Percentiles rank a stretch among this genome's conserved stretches.
phyloP scores from a whole-genome alignment of 225 moss, liverwort and hornwort genomes.

The Marchantia paleacea region DNA sequence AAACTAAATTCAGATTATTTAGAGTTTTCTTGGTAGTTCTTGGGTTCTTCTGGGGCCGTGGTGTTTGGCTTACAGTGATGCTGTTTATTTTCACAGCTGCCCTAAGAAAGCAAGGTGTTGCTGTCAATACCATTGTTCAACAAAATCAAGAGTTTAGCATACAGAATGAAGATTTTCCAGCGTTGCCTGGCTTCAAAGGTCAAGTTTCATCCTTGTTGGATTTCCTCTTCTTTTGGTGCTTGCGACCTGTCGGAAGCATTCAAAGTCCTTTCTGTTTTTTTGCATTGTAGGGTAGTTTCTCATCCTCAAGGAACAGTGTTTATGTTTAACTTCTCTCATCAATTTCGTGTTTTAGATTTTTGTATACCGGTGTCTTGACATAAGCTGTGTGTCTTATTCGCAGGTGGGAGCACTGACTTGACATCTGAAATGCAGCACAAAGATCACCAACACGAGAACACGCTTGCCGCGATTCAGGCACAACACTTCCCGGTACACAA shows the following conservation, averaged over 20 bases:
- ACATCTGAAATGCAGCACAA: constrained; percentile 82
- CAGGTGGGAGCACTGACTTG: constrained; percentile 81
- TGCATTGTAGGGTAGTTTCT: constrained; percentile 22
- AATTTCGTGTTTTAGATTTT: neutral
- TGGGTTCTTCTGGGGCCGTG: constrained; percentile 37
- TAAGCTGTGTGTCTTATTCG: constrained; percentile 21
- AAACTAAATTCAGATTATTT: constrained; percentile 16
- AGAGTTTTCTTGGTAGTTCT: constrained; percentile 33
- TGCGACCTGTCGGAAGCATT: constrained; percentile 37
- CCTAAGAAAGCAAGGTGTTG: constrained; percentile 98
- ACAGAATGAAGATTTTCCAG: constrained; percentile 99
- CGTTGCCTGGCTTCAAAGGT: constrained; percentile 97
- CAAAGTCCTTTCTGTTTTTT: constrained; percentile 27
- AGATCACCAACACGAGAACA: constrained; percentile 86
- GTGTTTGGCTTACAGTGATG: constrained; percentile 42
- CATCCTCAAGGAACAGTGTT: constrained; percentile 12
- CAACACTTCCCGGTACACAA: constrained; percentile 85
- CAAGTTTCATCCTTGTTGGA: constrained; percentile 52
- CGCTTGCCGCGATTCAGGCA: constrained; percentile 70
- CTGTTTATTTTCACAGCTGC: constrained; percentile 62
- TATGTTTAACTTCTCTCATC: neutral
- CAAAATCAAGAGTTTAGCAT: constrained; percentile 99
- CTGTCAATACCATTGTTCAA: constrained; percentile 92
- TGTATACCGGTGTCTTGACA: constrained; percentile 19
- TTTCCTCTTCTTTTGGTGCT: constrained; percentile 41